Conservation (phyloP, 352 stramenopile species). For the Phytophthora chlamydospora region DNA sequence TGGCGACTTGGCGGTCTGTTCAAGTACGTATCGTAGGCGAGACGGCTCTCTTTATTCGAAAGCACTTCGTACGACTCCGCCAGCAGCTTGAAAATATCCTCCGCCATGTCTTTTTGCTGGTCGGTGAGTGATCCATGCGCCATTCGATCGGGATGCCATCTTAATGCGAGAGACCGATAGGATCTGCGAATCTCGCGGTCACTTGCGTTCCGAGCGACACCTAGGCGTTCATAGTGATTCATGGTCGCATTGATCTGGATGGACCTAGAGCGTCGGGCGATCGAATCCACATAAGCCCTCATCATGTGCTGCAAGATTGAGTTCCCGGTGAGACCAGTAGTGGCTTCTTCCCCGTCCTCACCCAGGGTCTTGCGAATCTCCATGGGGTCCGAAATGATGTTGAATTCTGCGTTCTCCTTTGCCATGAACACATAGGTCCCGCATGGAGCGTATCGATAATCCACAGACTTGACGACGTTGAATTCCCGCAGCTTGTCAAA, state of each 20-base stretch:
- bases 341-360: slow-evolving; percentile 51
- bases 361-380: slow-evolving; percentile 56
- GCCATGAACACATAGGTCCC: slow-evolving; percentile 79
- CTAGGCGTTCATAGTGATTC: slow-evolving; percentile 86
- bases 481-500: slow-evolving; percentile 81
- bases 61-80: slow-evolving; percentile 86
- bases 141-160: slow-evolving; percentile 84
- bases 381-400: slow-evolving; percentile 47
- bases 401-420: slow-evolving; percentile 60
- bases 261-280: slow-evolving; percentile 69
- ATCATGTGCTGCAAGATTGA: slow-evolving; percentile 84
- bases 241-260: slow-evolving; percentile 84
- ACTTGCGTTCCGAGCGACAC: slow-evolving; percentile 62
- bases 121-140: slow-evolving; percentile 39
- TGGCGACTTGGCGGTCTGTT: slow-evolving; percentile 50
- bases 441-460: slow-evolving; percentile 76
- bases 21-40: slow-evolving; percentile 68
- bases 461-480: slow-evolving; percentile 69
- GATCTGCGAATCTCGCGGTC: slow-evolving; percentile 69
- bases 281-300: slow-evolving; percentile 74
- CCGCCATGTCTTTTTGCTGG: slow-evolving; percentile 67
- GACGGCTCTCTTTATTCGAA: slow-evolving; percentile 56
- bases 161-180: slow-evolving; percentile 75
- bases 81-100: slow-evolving; percentile 82
- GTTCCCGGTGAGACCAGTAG: slow-evolving; percentile 63